Evolutionary conservation across 306 rosid genomes (phyloP).

Genomic region (Fagus crenata): DNA sequence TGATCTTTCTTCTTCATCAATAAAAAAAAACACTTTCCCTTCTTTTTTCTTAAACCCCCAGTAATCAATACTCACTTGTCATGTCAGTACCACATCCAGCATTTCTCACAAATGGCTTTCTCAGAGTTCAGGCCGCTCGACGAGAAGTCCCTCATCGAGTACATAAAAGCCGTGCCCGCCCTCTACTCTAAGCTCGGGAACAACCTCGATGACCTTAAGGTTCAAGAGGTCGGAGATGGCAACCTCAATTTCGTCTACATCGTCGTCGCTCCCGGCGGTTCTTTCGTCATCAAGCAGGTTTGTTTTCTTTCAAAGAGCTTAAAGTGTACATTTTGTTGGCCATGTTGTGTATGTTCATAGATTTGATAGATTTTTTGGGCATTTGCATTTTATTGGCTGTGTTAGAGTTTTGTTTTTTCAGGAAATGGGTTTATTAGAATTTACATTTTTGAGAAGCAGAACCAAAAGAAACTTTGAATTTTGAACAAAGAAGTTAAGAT

Average conservation of each 20-base stretch:
- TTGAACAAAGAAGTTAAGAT: too few species aligned
- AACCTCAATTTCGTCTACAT: constrained; percentile 80
- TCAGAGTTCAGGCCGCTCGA: constrained; percentile 62
- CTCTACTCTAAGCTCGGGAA: constrained; percentile 60
- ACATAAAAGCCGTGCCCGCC: constrained; percentile 65
- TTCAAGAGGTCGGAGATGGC: constrained; percentile 93
- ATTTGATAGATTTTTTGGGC: neutral
- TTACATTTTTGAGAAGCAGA: neutral
- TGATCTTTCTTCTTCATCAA: too few species aligned
- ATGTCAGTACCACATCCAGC: neutral
- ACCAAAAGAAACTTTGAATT: neutral
- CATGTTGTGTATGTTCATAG: too few species aligned
- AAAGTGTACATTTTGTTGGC: neutral
- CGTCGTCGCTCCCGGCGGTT: constrained; percentile 54
- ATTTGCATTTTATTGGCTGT: neutral
- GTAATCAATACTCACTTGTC: too few species aligned
- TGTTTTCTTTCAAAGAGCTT: neutral
- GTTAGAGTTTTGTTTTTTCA: neutral
- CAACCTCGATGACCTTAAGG: constrained; percentile 47
- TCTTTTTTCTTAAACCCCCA: too few species aligned
- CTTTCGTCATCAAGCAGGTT: constrained; percentile 88
- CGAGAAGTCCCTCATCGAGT: constrained; percentile 61
- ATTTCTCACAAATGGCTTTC: constrained; percentile 47
- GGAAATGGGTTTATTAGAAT: neutral
- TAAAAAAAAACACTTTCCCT: too few species aligned